A percentile compares a stretch with the other conserved stretches of the same genome.
phyloP scores from a whole-genome alignment of 2,329 filamentous ascomycete species.

The Alternaria dauci region DNA sequence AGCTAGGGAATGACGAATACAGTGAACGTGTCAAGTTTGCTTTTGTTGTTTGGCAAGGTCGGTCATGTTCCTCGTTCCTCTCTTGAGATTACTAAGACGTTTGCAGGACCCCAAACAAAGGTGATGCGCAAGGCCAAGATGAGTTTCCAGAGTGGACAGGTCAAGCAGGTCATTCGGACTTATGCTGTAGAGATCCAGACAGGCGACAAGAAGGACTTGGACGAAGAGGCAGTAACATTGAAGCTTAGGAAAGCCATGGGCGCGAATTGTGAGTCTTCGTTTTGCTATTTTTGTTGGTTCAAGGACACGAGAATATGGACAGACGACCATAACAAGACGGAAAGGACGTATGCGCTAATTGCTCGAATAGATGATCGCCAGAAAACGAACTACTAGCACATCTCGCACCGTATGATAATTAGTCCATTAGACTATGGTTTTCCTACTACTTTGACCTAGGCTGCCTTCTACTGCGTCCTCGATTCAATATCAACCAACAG shows the following conservation, averaged over 20 bases:
- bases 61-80: conserved; percentile 50
- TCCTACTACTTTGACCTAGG: background rate
- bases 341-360: conserved; percentile 1
- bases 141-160: conserved; percentile 71
- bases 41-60: conserved; percentile 73
- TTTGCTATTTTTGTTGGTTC: background rate
- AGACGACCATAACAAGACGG: background rate
- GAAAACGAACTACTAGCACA: conserved; percentile 28
- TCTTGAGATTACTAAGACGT: background rate
- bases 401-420: background rate
- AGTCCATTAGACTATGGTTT: background rate
- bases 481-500: background rate
- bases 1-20: conserved; percentile 77
- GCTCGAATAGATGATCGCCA: conserved; percentile 28
- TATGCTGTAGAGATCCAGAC: conserved; percentile 72
- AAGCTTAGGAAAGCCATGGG: conserved; percentile 71
- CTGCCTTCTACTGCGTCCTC: background rate
- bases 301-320: background rate
- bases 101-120: conserved; percentile 58
- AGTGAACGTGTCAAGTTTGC: conserved; percentile 73
- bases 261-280: conserved; percentile 69
- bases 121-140: conserved; percentile 76
- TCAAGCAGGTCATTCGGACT: conserved; percentile 70
- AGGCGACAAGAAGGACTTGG: conserved; percentile 66
- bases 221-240: conserved; percentile 68